Conservation (phyloP, 257 asterid genomes). For the Nicotiana obtusifolia region DNA sequence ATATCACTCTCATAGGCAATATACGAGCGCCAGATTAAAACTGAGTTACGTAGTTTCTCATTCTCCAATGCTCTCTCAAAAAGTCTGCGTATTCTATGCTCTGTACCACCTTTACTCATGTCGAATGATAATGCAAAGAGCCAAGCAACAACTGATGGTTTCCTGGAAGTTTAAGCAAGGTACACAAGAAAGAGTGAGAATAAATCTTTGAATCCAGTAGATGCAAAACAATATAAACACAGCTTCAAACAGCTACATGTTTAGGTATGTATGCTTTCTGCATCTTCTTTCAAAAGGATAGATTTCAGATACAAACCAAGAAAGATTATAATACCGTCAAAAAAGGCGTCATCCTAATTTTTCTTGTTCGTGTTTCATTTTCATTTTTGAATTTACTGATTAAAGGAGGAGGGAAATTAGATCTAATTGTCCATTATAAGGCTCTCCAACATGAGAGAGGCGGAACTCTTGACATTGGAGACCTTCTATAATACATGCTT, state of each 20-base stretch:
- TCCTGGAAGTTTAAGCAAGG: conserved; percentile 45
- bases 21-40: conserved; percentile 80
- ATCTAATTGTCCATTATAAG: neutral
- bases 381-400: neutral
- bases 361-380: neutral
- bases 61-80: conserved; percentile 81
- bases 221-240: neutral
- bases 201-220: neutral
- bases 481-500: neutral
- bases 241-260: neutral
- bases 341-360: neutral
- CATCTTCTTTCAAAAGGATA: neutral
- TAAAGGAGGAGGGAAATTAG: neutral
- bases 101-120: conserved; percentile 54
- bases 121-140: conserved; percentile 73
- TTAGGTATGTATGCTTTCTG: neutral
- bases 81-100: conserved; percentile 72
- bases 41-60: conserved; percentile 57
- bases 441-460: neutral
- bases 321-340: neutral
- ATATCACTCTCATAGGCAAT: conserved; percentile 60
- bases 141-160: conserved; percentile 65
- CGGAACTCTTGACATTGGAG: neutral
- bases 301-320: neutral
- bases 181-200: neutral